Evolutionary conservation across 2,329 filamentous ascomycete genomes (phyloP), one percentile per base, ranked within the genome.

Genomic region (Diaporthe sp.): DNA sequence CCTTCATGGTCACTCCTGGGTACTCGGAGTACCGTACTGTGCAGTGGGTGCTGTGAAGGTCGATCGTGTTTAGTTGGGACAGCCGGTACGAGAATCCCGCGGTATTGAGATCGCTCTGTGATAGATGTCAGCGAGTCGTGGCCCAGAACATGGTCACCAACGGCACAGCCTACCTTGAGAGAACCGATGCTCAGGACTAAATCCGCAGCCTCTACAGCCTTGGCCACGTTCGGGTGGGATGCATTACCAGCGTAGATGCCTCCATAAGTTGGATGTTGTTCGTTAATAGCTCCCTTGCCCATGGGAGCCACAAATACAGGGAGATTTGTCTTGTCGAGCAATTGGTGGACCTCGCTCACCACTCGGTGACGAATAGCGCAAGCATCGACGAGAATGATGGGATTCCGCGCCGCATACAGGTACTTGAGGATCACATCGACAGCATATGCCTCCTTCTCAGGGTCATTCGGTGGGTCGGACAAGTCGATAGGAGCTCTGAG

Each of bases 271-370:
- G 89, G 86, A 62, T 94, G 89, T 2, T 90, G 90, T 84, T 98
- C 95, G 80, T 97, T 90, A 62, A 98, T 90, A 28, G 94, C 94
- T 25, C 95, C 91, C 85, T 98, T 98, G 62, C 95, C 95, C 94
- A 97, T 97, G 3, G 95, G 94, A 0, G 95, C 94, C n/a, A 96
- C 94, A 79, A 97, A 97, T 0, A 94, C 93, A 6, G 95, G 95
- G 10, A 98, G 86, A 5, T 91, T 88, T 1, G 94, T 94, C 83
- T 93, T 94, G 76, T 92, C 87, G 71, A 97, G 86, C 22, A 98
- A 87, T 10, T 90, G 90, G 79, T 94, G 91, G 25, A 95, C 92
- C 83, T 97, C 94, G 1, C 91, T 84, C 1, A 96, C 84, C 22
- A 94, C 93, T 57, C 92, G 89, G 81, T 97, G 94, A 46, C 95